Evolutionary conservation across 2,329 filamentous ascomycete genomes (phyloP), one percentile per base, ranked within the genome.

Genomic region (Diaporthe velutina): DNA sequence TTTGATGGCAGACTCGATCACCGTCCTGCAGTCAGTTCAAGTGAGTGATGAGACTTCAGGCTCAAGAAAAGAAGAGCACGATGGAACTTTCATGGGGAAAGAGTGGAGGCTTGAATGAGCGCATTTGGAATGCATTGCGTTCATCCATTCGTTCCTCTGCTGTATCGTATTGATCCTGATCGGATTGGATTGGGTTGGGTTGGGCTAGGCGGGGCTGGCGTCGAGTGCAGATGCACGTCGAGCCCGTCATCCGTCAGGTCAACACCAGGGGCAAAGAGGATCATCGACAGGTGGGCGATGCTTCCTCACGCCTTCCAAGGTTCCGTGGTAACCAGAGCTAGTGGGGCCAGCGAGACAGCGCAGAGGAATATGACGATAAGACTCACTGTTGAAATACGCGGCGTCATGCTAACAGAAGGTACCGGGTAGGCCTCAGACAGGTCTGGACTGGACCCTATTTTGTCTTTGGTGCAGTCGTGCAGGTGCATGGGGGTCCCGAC

Each of bases 401-500:
- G 17, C 42, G n/a, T 17, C 1, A 4, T 52, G 58, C 40, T 68
- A 52, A 54, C 48, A 68, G 35, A 12, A 6, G 64, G 30, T 35
- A 52, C 45, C 42, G 15, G 30, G 30, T 17, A 1, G 28, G 42
- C 42, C 42, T n/a, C 28, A 30, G 42, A 48, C 30, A 12, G 61
- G 61, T 52, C 61, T 67, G 61, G 45, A 28, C 61, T 66, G 40
- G 40, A 61, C 57, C 57, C 60, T 42, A 48, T 64, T 2, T 12
- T 45, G 58, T 45, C 58, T 42, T 38, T 64, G 38, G 13, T 45
- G n/a, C n/a, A 48, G 40, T 58, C 19, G 33, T 48, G 28, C 60
- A 66, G 25, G 60, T 33, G 40, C 30, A 66, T 50, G 42, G 40
- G 25, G 42, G 61, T 66, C 61, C 61, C 61, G 61, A 66, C 61